phyloP scores from a whole-genome alignment of 495 filamentous ascomycete species.

The Penicillium coprophilum region DNA sequence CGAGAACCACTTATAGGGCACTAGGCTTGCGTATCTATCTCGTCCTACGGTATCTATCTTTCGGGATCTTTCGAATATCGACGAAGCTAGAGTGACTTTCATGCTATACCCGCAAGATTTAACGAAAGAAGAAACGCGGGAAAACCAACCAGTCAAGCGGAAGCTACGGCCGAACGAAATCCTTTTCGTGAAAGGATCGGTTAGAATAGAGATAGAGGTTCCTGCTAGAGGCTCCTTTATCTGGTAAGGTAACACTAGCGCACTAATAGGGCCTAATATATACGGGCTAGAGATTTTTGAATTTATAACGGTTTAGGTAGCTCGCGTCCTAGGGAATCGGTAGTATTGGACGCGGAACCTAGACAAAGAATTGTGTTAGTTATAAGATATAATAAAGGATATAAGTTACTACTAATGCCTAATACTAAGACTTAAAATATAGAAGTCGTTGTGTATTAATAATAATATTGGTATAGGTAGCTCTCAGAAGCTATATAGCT shows the following conservation, averaged over 20 bases:
- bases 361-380: constrained; percentile 8
- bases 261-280: constrained; percentile 1
- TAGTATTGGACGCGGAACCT: constrained; percentile 4
- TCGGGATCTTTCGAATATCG: constrained; percentile 8
- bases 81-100: constrained; percentile 5
- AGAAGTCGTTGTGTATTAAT: constrained; percentile 1
- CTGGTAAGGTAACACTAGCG: constrained; percentile 1
- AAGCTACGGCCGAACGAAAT: constrained; percentile 10
- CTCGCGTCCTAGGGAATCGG: constrained; percentile 5
- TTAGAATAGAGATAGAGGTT: constrained; percentile 10
- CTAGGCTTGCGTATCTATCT: constrained; percentile 7
- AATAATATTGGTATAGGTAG: constrained; percentile 5
- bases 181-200: constrained; percentile 13
- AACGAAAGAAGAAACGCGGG: constrained; percentile 2
- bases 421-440: background rate
- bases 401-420: constrained; percentile 2
- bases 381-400: constrained; percentile 1
- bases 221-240: constrained; percentile 9
- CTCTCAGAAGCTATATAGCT: constrained; percentile 5
- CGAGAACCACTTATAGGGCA: background rate
- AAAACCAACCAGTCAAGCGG: background rate
- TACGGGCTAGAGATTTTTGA: constrained; percentile 4
- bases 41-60: constrained; percentile 6
- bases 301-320: constrained; percentile 5
- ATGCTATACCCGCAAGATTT: constrained; percentile 5